Base-by-base conservation (phyloP, 164 flowering plant genomes). In the Echeveria elegans region DNA sequence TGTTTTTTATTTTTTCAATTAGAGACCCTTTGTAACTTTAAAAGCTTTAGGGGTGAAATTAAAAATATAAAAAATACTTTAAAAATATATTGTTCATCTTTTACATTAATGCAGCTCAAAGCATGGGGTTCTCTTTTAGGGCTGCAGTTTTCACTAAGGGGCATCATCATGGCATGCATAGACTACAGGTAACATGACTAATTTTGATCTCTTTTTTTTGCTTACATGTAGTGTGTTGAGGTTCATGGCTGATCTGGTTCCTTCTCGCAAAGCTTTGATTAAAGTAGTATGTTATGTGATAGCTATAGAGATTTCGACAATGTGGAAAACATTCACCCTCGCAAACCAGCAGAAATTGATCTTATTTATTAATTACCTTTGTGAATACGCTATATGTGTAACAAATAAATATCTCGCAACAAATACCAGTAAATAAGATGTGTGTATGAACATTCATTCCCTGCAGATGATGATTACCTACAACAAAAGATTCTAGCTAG, bases 61-160 rank as follows among this genome's bases (percentile, higher is more conserved):
- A n/a, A n/a, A n/a, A n/a, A n/a, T n/a, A n/a, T n/a, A n/a, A n/a
- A n/a, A n/a, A n/a, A n/a, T n/a, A n/a, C n/a, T n/a, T n/a, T n/a
- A n/a, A n/a, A n/a, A n/a, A n/a, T n/a, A n/a, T n/a, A n/a, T n/a
- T 4, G 43, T 37, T 71, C 52, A 65, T 73, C n/a, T 47, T 23
- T 62, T 56, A 28, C 43, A 56, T 52, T 76, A 64, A 67, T 81
- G 75, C 77, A 94, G 98, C 70, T 88, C 71, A 91, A 90, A 81
- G 99, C 99, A 64, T 94, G 97, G 97, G 99, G 97, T 70, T 78
- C 92, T 64, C 94, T 94, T 76, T 73, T 94, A 67, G 97, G 99
- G 60, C 81, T 73, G 66, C 89, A 90, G 65, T 73, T 94, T 78
- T 86, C 96, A 66, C 96, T 87, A 76, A 84, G 92, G 72, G 93